Percentiles rank a stretch among this genome's conserved stretches.
Evolutionary conservation across 23 red algal species (phyloP).

Genomic region (Cyanidioschyzon merolae): DNA sequence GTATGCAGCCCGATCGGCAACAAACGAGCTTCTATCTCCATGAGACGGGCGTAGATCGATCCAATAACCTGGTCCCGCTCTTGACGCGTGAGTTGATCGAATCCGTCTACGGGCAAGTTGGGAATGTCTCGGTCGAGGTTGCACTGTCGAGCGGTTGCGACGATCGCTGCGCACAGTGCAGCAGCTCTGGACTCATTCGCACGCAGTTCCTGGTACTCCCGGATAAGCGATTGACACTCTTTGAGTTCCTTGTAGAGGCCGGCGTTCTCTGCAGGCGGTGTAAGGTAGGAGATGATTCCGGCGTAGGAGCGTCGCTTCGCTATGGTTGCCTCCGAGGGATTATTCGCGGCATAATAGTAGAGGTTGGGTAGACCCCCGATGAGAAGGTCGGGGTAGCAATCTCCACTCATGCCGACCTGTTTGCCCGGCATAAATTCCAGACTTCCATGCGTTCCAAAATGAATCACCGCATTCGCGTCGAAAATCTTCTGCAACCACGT

Average conservation of each 20-base stretch:
- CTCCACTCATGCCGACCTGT: constrained; percentile 94
- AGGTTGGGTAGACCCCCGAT: constrained; percentile 84
- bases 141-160: constrained; percentile 66
- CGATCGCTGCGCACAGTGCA: constrained; percentile 63
- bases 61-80: constrained; percentile 72
- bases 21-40: constrained; percentile 88
- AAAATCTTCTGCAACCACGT: constrained; percentile 74
- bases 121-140: constrained; percentile 85
- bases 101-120: constrained; percentile 43
- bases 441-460: constrained; percentile 98
- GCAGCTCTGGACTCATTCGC: constrained; percentile 46
- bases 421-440: constrained; percentile 99
- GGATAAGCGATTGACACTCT: constrained; percentile 72
- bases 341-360: constrained; percentile 99
- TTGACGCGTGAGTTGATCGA: constrained; percentile 33
- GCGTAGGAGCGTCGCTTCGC: constrained; percentile 97
- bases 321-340: constrained; percentile 96
- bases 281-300: constrained; percentile 93
- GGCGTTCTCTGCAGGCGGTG: constrained; percentile 92
- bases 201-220: constrained; percentile 77
- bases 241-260: constrained; percentile 97
- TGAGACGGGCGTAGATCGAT: constrained; percentile 77
- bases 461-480: constrained; percentile 85
- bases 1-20: constrained; percentile 93
- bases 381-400: constrained; percentile 89